Conservation (phyloP, 2,329 filamentous ascomycete species). For the Calonectria montana region DNA sequence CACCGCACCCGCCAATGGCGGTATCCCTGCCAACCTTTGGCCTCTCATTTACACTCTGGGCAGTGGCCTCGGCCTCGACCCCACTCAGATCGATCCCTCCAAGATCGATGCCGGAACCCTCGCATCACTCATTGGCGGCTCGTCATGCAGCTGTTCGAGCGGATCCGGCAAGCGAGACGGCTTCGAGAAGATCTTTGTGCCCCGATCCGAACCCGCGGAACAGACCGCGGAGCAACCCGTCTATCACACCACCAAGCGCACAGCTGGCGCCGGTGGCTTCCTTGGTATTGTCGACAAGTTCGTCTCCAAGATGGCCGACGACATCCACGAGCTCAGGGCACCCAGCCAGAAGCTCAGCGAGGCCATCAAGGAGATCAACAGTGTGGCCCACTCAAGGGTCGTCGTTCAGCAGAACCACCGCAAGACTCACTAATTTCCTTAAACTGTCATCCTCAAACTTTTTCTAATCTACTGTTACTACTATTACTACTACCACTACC, state of each 20-base stretch:
- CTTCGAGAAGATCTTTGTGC: neutral
- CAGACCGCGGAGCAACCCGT: neutral
- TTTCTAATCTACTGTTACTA: neutral
- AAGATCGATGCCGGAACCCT: neutral
- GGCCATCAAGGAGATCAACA: neutral
- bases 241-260: neutral
- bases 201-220: neutral
- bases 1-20: neutral
- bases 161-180: neutral
- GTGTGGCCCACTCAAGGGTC: neutral
- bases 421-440: neutral
- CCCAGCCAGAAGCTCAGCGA: neutral
- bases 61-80: constrained; percentile 6
- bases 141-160: neutral
- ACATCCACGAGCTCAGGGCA: constrained; percentile 6
- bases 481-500: neutral
- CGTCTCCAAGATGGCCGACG: neutral
- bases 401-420: neutral
- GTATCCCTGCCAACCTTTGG: neutral
- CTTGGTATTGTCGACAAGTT: neutral
- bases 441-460: neutral
- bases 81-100: neutral
- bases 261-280: neutral
- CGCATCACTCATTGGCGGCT: neutral
- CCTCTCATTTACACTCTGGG: neutral